A percentile compares a stretch with the other conserved stretches of the same genome.
These are phyloP conservation scores for Blumeria hordei DNA, from an alignment of 2,329 filamentous ascomycete genomes.

Conservation along the genomic window DNA sequence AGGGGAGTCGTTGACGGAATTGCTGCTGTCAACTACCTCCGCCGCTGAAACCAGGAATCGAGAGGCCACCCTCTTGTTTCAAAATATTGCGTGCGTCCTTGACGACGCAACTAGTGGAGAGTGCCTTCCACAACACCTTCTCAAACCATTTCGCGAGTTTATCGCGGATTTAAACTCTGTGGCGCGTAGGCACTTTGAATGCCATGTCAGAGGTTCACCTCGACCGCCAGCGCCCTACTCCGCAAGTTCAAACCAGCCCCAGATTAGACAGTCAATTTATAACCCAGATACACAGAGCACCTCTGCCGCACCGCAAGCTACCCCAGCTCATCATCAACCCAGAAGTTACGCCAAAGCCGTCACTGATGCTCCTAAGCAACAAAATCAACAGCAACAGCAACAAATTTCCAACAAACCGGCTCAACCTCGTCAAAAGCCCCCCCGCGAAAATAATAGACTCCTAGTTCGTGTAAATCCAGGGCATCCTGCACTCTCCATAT, in stretches of 20 bases:
- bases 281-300: too few species aligned
- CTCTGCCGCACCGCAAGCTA: too few species aligned
- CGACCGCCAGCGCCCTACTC: neutral
- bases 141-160: neutral
- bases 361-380: too few species aligned
- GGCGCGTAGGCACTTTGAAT: neutral
- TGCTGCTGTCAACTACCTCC: neutral
- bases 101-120: neutral
- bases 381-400: too few species aligned
- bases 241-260: neutral
- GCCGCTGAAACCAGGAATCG: neutral
- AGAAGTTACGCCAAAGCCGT: too few species aligned
- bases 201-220: neutral
- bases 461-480: neutral
- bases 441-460: neutral
- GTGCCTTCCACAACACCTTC: neutral
- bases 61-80: neutral
- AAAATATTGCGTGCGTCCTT: neutral
- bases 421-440: too few species aligned
- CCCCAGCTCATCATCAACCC: too few species aligned
- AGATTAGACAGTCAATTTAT: too few species aligned
- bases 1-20: neutral
- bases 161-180: neutral
- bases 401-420: too few species aligned
- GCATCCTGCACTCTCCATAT: neutral